Conservation (phyloP, 345 rosid species). For the Anastatica hierochuntica region DNA sequence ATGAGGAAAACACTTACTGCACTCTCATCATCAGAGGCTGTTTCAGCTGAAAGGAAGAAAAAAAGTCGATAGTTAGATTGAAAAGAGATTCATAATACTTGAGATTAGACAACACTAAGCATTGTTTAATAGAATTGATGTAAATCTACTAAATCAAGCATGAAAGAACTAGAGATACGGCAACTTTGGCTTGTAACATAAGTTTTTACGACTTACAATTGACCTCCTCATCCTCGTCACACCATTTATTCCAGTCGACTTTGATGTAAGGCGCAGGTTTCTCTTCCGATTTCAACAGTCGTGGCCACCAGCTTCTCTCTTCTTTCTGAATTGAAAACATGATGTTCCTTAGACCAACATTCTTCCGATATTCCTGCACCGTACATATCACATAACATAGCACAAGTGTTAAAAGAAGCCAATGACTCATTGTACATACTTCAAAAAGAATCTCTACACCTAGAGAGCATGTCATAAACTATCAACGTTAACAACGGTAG, state of each 20-base stretch:
- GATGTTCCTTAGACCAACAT: conserved; percentile 82
- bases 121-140: not conserved
- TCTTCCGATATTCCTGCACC: conserved; percentile 66
- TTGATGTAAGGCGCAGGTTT: conserved; percentile 97
- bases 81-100: too few relatives aligned
- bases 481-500: too few relatives aligned
- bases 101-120: not conserved
- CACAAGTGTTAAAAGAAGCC: not conserved
- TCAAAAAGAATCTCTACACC: not conserved
- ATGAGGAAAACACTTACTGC: conserved; percentile 39
- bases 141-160: not conserved
- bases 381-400: not conserved
- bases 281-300: conserved; percentile 66
- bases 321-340: conserved; percentile 68
- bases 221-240: conserved; percentile 85
- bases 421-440: too few relatives aligned
- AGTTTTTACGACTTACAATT: conserved; percentile 40
- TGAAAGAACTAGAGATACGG: not conserved
- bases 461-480: too few relatives aligned
- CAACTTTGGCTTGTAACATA: not conserved
- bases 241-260: conserved; percentile 99
- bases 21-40: conserved; percentile 48
- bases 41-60: conserved; percentile 45
- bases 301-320: conserved; percentile 92
- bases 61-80: not conserved